These are phyloP conservation scores for Nannochloris sp. DNA, from an alignment of 139 green algal species.

Conservation along the genomic window DNA sequence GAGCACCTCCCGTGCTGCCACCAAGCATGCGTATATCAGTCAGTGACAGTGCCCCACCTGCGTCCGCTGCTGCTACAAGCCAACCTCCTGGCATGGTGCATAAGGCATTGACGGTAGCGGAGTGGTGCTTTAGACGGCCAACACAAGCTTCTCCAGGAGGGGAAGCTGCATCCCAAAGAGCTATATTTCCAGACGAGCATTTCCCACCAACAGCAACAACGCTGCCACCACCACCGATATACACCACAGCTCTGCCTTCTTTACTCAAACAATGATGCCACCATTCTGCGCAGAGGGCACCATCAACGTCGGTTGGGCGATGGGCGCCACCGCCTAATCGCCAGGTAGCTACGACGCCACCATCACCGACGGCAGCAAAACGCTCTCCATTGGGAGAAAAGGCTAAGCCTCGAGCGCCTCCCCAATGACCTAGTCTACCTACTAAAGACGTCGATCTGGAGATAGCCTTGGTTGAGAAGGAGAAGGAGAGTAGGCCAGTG, in stretches of 20 bases:
- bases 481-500: constrained; percentile 2
- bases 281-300: constrained; percentile 67
- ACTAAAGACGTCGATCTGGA: background rate
- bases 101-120: constrained; percentile 24
- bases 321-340: constrained; percentile 38
- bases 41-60: constrained; percentile 38
- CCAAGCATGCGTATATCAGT: constrained; percentile 63
- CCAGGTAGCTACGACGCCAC: constrained; percentile 70
- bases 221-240: constrained; percentile 57
- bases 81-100: constrained; percentile 30
- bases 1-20: background rate
- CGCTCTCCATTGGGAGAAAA: constrained; percentile 53
- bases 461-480: background rate
- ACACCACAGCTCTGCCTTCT: constrained; percentile 41
- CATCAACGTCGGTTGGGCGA: constrained; percentile 27
- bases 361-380: constrained; percentile 66
- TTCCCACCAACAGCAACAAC: constrained; percentile 54
- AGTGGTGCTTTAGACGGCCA: constrained; percentile 30
- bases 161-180: constrained; percentile 53
- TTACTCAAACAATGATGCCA: constrained; percentile 51
- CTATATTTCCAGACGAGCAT: constrained; percentile 43
- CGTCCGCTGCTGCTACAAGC: constrained; percentile 61
- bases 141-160: constrained; percentile 18
- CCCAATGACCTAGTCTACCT: constrained; percentile 17
- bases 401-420: constrained; percentile 19